Evolutionary conservation across 352 stramenopile genomes (phyloP).

Genomic region (Phytophthora quininea): DNA sequence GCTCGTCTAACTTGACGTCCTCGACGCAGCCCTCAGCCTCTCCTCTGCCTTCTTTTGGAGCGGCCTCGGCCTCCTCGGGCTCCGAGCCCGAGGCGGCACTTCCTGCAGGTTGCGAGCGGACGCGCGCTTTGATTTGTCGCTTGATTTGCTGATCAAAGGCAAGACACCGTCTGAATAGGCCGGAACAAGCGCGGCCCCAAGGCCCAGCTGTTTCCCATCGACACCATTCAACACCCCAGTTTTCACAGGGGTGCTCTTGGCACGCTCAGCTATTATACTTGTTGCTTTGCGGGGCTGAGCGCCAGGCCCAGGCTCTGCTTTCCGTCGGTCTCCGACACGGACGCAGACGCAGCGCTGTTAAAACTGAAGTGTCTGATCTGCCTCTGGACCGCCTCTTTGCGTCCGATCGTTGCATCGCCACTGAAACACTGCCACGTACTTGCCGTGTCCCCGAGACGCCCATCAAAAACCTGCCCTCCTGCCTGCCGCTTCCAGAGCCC

Average conservation of each 20-base stretch:
- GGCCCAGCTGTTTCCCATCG: not conserved
- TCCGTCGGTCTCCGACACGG: too few relatives aligned
- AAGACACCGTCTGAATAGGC: slow-evolving; percentile 1
- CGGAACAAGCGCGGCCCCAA: not conserved
- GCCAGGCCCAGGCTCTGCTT: too few relatives aligned
- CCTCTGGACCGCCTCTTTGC: not conserved
- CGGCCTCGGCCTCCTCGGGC: not conserved
- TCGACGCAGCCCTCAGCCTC: too few relatives aligned
- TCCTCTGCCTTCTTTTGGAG: not conserved
- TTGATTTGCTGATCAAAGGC: not conserved
- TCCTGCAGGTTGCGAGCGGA: not conserved
- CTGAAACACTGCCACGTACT: too few relatives aligned
- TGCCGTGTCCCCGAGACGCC: not conserved
- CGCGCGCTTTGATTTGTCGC: not conserved
- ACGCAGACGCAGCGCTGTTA: not conserved
- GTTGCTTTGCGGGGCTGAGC: not conserved
- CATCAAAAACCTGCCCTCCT: not conserved
- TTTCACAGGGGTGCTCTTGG: not conserved
- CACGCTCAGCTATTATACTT: not conserved
- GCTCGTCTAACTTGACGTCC: too few relatives aligned
- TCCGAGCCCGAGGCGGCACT: not conserved
- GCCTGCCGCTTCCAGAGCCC: not conserved
- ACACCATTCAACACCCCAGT: not conserved
- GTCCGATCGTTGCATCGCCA: too few relatives aligned
- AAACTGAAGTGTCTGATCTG: slow-evolving; percentile 1